Evolutionary conservation across 805 yeast genomes (phyloP).

Genomic region (Ogataea nakhonphanomensis): DNA sequence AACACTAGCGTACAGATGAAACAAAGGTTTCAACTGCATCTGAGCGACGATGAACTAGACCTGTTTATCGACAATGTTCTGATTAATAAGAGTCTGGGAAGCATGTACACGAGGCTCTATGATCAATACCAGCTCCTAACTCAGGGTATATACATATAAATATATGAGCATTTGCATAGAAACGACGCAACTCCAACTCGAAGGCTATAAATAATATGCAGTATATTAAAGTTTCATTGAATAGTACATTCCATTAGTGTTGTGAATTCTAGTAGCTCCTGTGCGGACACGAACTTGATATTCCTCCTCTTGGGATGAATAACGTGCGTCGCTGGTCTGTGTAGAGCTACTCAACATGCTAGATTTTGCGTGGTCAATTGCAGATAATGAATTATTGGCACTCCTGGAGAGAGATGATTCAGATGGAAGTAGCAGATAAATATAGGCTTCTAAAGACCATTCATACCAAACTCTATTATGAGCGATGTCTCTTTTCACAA

Average conservation of each 20-base stretch:
- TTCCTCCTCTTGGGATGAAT: constrained; percentile 28
- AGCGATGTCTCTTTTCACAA: constrained; percentile 46
- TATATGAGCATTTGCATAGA: constrained; percentile 5
- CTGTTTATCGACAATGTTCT: constrained; percentile 72
- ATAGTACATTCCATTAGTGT: constrained; percentile 35
- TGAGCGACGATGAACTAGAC: constrained; percentile 70
- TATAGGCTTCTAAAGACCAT: constrained; percentile 57
- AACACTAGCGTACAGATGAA: constrained; percentile 74
- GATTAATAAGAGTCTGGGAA: constrained; percentile 79
- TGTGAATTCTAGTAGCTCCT: constrained; percentile 39
- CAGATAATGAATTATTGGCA: constrained; percentile 9
- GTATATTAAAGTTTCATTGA: constrained; percentile 22
- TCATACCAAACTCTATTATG: constrained; percentile 57
- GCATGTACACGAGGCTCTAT: constrained; percentile 85
- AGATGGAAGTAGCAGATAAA: constrained; percentile 34
- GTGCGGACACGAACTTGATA: constrained; percentile 42
- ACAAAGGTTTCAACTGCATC: constrained; percentile 77
- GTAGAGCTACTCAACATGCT: constrained; percentile 7
- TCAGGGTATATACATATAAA: constrained; percentile 83
- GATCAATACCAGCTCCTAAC: constrained; percentile 94
- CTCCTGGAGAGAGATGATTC: constrained; percentile 15
- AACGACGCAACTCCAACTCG: no score
- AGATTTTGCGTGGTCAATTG: constrained; percentile 3
- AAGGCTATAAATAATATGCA: no score
- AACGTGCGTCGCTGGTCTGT: constrained; percentile 6